Evolutionary conservation across 345 rosid genomes (phyloP).

Genomic region (Clausena lansium): DNA sequence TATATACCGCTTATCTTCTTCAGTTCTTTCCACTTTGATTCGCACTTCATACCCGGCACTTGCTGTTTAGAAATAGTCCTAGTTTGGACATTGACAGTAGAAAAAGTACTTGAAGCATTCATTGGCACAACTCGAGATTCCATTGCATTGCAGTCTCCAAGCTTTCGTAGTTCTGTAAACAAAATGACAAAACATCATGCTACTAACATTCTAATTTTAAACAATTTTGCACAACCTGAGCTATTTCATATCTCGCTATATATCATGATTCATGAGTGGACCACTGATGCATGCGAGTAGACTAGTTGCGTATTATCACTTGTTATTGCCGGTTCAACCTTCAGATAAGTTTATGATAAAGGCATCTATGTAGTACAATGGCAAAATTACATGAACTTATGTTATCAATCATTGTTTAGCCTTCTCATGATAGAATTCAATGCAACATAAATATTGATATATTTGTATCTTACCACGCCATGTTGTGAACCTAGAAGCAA

Average conservation of each 20-base stretch:
- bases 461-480: not conserved
- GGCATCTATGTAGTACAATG: too few species aligned
- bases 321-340: too few species aligned
- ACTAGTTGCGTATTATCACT: too few species aligned
- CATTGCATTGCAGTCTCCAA: not conserved
- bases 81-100: too few species aligned
- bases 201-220: too few species aligned
- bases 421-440: not conserved
- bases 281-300: too few species aligned
- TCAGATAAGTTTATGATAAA: too few species aligned
- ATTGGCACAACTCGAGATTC: not conserved
- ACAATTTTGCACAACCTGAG: too few species aligned
- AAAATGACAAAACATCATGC: not conserved
- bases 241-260: too few species aligned
- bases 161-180: slow-evolving; percentile 12
- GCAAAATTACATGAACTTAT: too few species aligned
- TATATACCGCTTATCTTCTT: slow-evolving; percentile 23
- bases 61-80: not conserved
- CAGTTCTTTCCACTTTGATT: slow-evolving; percentile 6
- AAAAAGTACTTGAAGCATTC: not conserved
- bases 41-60: not conserved
- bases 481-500: not conserved
- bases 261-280: too few species aligned
- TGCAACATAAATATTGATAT: not conserved
- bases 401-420: not conserved